These are phyloP conservation scores for Verbascum thapsus DNA, from an alignment of 257 asterid genomes.

Conservation along the genomic window DNA sequence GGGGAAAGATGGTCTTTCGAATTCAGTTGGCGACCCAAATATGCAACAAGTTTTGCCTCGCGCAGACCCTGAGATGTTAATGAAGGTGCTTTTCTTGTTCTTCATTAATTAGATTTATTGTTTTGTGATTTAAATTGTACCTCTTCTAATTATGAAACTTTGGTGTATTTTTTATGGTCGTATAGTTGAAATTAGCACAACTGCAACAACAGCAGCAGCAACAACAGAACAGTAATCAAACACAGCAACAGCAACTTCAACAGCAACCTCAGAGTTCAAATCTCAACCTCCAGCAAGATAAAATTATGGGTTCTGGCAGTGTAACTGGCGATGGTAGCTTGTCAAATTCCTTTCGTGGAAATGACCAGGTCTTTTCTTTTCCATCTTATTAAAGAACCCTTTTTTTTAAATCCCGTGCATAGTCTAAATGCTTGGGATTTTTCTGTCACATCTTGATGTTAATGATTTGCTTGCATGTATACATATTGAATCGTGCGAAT, in stretches of 20 bases:
- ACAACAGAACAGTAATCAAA: constrained; percentile 59
- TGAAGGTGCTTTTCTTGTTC: constrained; percentile 69
- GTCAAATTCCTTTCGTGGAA: constrained; percentile 82
- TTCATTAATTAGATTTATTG: constrained; percentile 2
- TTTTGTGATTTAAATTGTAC: not conserved
- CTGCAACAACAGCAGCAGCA: constrained; percentile 60
- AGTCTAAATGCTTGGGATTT: not conserved
- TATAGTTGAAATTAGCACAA: constrained; percentile 74
- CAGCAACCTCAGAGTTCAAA: constrained; percentile 90
- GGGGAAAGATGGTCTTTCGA: constrained; percentile 90
- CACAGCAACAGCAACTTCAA: constrained; percentile 73
- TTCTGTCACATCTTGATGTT: not conserved
- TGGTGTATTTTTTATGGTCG: constrained; percentile 22
- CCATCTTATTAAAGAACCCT: constrained; percentile 5
- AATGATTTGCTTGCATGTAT: not conserved
- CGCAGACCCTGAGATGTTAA: constrained; percentile 77
- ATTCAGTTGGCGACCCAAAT: constrained; percentile 85
- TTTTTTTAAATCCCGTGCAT: not conserved
- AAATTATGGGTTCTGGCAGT: constrained; percentile 66
- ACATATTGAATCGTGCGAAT: not conserved
- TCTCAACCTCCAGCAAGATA: constrained; percentile 84
- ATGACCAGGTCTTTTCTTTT: constrained; percentile 81
- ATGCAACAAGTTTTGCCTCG: constrained; percentile 80
- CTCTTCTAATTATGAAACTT: too few relatives aligned
- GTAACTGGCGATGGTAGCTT: constrained; percentile 85